Evolutionary conservation across 768 basidiomycete species (phyloP).

Genomic region (Russula brevipes): DNA sequence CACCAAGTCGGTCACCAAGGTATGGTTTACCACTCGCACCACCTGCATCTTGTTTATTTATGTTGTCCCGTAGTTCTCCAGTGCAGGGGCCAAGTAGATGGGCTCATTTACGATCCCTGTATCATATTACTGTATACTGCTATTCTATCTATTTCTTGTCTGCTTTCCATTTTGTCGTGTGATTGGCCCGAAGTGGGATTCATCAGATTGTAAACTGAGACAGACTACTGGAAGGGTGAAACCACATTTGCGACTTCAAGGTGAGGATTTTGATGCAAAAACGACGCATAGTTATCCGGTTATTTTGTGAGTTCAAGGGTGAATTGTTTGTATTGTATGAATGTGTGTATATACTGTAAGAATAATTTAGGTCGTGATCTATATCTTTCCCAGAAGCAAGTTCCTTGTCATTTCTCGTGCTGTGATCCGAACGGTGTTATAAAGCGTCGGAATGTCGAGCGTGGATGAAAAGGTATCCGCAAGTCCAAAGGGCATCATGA

Average conservation of each 20-base stretch:
- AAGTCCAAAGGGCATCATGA: conserved; percentile 93
- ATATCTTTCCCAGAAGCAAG: conserved; percentile 83
- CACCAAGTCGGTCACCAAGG: conserved; percentile 87
- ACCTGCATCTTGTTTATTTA: conserved; percentile 6
- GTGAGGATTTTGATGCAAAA: no score
- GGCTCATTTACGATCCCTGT: conserved; percentile 22
- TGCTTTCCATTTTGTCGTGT: neutral
- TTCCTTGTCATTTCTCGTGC: conserved; percentile 82
- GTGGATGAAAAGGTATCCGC: conserved; percentile 84
- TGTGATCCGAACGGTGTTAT: conserved; percentile 69
- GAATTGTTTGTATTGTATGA: neutral
- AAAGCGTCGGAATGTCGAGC: conserved; percentile 78
- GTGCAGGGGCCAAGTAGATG: conserved; percentile 59
- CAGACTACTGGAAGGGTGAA: neutral
- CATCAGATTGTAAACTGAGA: neutral
- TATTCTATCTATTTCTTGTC: conserved; percentile 25
- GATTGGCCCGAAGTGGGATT: neutral
- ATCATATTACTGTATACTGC: conserved; percentile 30
- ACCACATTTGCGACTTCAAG: neutral
- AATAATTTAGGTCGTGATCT: conserved; percentile 19
- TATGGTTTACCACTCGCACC: conserved; percentile 30
- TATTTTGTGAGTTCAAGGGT: neutral
- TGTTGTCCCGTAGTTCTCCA: conserved; percentile 51
- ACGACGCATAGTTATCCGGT: no score
- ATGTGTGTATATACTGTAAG: neutral